Percentiles rank a stretch among this genome's conserved stretches.
Evolutionary conservation across 169 alveolate species (phyloP).

Genomic region (Perkinsus chesapeaki): DNA sequence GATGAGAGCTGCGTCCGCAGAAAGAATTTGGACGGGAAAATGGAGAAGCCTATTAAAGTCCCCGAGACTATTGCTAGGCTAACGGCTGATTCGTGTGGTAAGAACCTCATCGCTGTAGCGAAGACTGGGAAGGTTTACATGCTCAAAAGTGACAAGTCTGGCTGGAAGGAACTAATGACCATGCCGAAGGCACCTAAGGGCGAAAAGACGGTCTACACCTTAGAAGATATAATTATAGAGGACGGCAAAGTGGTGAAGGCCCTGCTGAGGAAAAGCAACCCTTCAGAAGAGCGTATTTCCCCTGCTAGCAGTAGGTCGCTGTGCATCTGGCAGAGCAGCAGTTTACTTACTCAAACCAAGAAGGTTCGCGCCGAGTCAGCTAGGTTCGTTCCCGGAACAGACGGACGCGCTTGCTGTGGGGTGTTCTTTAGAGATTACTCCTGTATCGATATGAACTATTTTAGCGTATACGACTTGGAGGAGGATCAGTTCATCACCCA

Average conservation of each 20-base stretch:
- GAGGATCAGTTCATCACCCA: background rate
- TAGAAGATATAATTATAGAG: background rate
- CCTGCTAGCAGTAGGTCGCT: background rate
- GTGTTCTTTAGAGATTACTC: background rate
- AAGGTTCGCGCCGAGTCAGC: background rate
- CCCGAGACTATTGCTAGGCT: background rate
- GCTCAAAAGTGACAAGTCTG: background rate
- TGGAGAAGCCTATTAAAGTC: background rate
- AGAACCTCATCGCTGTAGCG: background rate
- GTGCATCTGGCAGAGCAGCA: background rate
- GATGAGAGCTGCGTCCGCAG: background rate
- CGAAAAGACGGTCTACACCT: background rate
- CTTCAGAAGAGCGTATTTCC: background rate
- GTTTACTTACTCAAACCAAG: background rate
- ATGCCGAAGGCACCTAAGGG: background rate
- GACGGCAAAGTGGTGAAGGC: background rate
- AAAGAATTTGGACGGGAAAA: background rate
- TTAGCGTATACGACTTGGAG: background rate
- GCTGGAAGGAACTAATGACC: background rate
- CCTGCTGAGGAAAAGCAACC: background rate
- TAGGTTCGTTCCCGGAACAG: background rate
- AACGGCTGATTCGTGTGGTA: background rate
- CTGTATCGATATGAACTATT: background rate
- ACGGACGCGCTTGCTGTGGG: background rate
- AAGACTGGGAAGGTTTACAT: background rate